Percentiles rank a stretch among this genome's conserved stretches.
phyloP scores from a whole-genome alignment of 1,139 yeast genomes.

The Hemisphaericaspora xylofermentans region DNA sequence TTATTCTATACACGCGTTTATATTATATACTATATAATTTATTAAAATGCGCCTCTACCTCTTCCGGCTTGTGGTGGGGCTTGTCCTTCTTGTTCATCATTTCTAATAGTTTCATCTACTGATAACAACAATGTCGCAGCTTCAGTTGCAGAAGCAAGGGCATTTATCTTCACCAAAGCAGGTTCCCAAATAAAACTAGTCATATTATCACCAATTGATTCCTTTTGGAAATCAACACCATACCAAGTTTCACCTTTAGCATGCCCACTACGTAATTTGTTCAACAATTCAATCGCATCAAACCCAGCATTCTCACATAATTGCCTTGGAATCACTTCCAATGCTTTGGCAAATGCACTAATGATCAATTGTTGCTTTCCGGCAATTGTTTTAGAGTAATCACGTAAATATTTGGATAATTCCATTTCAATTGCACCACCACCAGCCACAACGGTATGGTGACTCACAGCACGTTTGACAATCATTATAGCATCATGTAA shows the following conservation, averaged over 20 bases:
- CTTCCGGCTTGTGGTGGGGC: conserved; percentile 42
- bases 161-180: conserved; percentile 87
- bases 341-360: conserved; percentile 88
- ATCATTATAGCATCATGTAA: conserved; percentile 98
- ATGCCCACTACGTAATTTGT: conserved; percentile 87
- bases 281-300: conserved; percentile 90
- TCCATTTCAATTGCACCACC: conserved; percentile 99
- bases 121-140: conserved; percentile 90
- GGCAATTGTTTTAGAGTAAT: conserved; percentile 80
- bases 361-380: conserved; percentile 95
- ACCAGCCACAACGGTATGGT: conserved; percentile 88
- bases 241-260: conserved; percentile 90
- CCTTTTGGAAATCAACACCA: conserved; percentile 89
- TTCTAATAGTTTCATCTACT: conserved; percentile 93
- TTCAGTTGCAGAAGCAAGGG: conserved; percentile 95
- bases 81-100: conserved; percentile 63
- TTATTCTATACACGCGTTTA: background rate
- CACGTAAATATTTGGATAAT: conserved; percentile 82
- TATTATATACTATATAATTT: background rate
- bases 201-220: conserved; percentile 80
- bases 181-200: conserved; percentile 97
- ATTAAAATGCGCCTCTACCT: conserved; percentile 57
- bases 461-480: conserved; percentile 90
- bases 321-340: conserved; percentile 96
- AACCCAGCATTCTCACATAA: conserved; percentile 97